Conservation (phyloP, 371 early-diverging fungal genomes). For the Dinochytrium kinnereticum region DNA sequence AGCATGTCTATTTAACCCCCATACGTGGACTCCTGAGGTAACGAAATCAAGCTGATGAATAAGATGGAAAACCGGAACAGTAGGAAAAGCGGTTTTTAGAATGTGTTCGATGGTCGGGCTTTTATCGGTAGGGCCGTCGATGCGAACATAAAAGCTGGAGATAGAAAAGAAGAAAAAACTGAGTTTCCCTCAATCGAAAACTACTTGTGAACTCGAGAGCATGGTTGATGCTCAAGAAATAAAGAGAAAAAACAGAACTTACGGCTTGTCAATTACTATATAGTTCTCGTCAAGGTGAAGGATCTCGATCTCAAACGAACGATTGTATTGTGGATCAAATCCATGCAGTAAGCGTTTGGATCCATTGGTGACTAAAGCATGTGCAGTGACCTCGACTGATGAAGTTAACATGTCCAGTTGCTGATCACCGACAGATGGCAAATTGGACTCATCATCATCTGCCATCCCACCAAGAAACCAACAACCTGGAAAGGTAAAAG, state of each 20-base stretch:
- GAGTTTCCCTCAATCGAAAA: not conserved
- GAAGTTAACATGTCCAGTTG: too few relatives aligned
- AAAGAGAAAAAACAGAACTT: not conserved
- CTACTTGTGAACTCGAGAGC: too few relatives aligned
- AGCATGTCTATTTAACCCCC: conserved; percentile 39
- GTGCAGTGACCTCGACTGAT: not conserved
- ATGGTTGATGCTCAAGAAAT: too few relatives aligned
- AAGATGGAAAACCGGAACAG: conserved; percentile 30
- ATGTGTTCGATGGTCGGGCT: conserved; percentile 32
- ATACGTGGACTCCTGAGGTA: conserved; percentile 45
- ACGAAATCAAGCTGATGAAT: conserved; percentile 48
- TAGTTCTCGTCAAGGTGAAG: conserved; percentile 32
- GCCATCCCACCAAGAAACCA: too few relatives aligned
- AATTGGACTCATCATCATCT: too few relatives aligned
- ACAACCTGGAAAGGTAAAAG: too few relatives aligned
- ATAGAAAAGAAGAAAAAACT: not conserved
- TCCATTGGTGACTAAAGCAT: not conserved
- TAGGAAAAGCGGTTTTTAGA: conserved; percentile 29
- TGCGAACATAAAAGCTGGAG: conserved; percentile 27
- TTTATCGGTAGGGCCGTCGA: conserved; percentile 35
- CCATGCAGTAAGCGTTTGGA: not conserved
- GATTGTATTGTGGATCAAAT: conserved; percentile 35
- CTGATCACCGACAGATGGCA: too few relatives aligned
- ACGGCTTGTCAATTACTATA: conserved; percentile 46
- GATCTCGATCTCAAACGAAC: conserved; percentile 31